These are phyloP conservation scores for Kwoniella shivajii DNA, from an alignment of 1,284 basidiomycete genomes.

Conservation along the genomic window DNA sequence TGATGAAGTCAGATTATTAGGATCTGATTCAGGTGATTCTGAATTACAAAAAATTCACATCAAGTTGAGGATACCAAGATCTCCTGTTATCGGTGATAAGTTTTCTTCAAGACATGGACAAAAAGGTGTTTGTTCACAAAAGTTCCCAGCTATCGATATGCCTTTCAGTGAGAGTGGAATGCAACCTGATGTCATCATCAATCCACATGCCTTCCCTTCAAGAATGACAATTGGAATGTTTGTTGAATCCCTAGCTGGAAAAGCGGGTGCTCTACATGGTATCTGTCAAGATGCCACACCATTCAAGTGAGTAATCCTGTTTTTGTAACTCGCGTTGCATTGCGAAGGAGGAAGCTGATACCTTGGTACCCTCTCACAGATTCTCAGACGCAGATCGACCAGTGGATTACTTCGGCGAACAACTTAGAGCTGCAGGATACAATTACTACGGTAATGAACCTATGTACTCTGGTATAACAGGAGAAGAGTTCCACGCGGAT, in stretches of 20 bases:
- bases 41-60: constrained; percentile 93
- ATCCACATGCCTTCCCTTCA: constrained; percentile 98
- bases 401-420: constrained; percentile 95
- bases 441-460: constrained; percentile 99
- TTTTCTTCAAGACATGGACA: constrained; percentile 99
- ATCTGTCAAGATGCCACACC: constrained; percentile 97
- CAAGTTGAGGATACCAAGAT: constrained; percentile 88
- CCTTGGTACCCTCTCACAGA: constrained; percentile 55
- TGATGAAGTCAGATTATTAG: constrained; percentile 89
- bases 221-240: constrained; percentile 99
- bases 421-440: constrained; percentile 90
- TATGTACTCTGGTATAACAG: constrained; percentile 99
- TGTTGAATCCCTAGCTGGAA: constrained; percentile 98
- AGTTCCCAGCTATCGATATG: constrained; percentile 98
- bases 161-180: constrained; percentile 98
- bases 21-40: constrained; percentile 80
- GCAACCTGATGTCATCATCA: constrained; percentile 99
- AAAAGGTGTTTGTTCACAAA: constrained; percentile 99
- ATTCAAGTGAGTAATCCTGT: constrained; percentile 69
- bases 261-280: constrained; percentile 97
- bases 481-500: constrained; percentile 96
- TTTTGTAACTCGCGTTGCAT: neutral
- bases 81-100: constrained; percentile 98
- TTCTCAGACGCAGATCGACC: constrained; percentile 96
- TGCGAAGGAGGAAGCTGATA: constrained; percentile 9